Base-by-base conservation (phyloP, 345 rosid genomes). In the Boechera retrofracta region DNA sequence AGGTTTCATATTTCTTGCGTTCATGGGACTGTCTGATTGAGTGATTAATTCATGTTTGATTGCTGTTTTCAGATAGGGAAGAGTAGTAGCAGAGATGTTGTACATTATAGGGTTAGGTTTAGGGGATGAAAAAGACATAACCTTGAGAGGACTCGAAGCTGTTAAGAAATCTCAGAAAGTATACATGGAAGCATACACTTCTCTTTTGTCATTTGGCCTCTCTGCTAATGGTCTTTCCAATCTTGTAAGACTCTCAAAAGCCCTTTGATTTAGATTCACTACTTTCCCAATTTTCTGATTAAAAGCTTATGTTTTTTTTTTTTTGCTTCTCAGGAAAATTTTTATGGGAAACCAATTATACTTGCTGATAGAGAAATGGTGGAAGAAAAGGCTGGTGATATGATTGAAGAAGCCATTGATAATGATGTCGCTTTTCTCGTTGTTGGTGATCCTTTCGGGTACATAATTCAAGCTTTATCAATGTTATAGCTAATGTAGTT, bases 381-480 rank as follows among this genome's bases (percentile, higher is more conserved):
- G 44, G 98, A 94, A 79, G 98, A 94, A 72, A 91, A 90, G 56
- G 93, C 89, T 13, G 97, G 90, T 55, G 47, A 26, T 56, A 65
- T 92, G 64, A 85, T 91, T 6, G 73, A 79, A n/a, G 88, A 85
- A 74, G 88, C 97, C 68, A 62, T 49, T 39, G 56, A 76, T 10
- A 83, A 83, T 4, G 88, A 92, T 31, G 81, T 90, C 15, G 92
- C 93, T 67, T 92, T 94, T 45, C 97, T 94, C 32, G 97, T 94
- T 73, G 97, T 94, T 31, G 97, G 98, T 1, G 97, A 94, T 72
- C 98, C 98, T 74, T 94, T 92, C 24, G 97, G 98, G 97, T 91
- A 56, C 53, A 7, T 21, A 32, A 21, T 54, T 44, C 41, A 1
- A 41, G 47, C 56, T 73, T 53, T 63, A 15, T 13, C 45, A 31